A percentile compares a stretch with the other conserved stretches of the same genome.
These are phyloP conservation scores for Primulina tabacum DNA, from an alignment of 257 asterid species.

Conservation along the genomic window DNA sequence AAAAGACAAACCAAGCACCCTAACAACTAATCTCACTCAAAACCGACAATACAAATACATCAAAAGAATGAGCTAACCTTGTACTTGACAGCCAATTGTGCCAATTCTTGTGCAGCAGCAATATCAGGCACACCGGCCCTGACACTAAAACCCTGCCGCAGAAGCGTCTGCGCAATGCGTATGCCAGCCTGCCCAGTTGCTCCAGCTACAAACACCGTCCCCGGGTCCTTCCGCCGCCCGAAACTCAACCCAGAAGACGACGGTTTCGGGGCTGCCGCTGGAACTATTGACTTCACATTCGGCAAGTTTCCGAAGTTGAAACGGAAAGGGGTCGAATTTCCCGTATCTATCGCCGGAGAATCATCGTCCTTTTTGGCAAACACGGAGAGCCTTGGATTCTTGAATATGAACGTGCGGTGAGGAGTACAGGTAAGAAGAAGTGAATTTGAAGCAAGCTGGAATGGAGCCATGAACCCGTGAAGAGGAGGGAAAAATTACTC, in stretches of 20 bases:
- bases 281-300: slow-evolving; percentile 62
- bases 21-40: not conserved
- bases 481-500: slow-evolving; percentile 11
- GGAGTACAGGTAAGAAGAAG: slow-evolving; percentile 55
- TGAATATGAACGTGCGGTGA: slow-evolving; percentile 38
- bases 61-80: slow-evolving; percentile 43
- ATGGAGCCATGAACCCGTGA: slow-evolving; percentile 64
- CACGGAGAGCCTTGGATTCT: slow-evolving; percentile 36
- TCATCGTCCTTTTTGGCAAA: slow-evolving; percentile 48
- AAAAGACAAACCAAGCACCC: too few relatives aligned
- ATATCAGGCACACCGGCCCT: slow-evolving; percentile 93
- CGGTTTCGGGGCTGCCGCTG: slow-evolving; percentile 37
- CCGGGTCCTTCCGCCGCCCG: slow-evolving; percentile 69
- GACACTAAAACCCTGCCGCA: slow-evolving; percentile 80
- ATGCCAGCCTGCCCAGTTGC: slow-evolving; percentile 85
- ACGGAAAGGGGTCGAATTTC: slow-evolving; percentile 48
- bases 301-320: slow-evolving; percentile 62
- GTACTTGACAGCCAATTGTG: slow-evolving; percentile 70
- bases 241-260: slow-evolving; percentile 54
- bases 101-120: slow-evolving; percentile 83
- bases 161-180: slow-evolving; percentile 79
- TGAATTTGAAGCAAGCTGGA: slow-evolving; percentile 66
- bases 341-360: slow-evolving; percentile 27
- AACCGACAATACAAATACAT: not conserved
- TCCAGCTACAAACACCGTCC: slow-evolving; percentile 92